Percentiles rank a stretch among this genome's conserved stretches.
Conservation (phyloP, 768 basidiomycete genomes). For the Cystobasidium onofrii region DNA sequence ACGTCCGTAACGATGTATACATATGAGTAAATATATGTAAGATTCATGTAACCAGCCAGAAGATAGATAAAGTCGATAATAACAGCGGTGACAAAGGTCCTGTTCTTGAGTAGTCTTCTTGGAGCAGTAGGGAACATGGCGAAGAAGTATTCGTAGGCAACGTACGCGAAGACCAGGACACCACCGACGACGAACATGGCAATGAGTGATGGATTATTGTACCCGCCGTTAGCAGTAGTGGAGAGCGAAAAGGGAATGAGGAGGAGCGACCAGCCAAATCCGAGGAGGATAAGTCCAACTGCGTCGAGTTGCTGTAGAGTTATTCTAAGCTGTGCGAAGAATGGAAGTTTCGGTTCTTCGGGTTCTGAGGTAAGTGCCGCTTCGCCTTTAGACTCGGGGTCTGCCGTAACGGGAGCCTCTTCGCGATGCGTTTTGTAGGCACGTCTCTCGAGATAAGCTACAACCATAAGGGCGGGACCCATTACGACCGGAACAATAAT, state of each 20-base stretch:
- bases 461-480: background rate
- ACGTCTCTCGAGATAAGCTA: background rate
- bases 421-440: background rate
- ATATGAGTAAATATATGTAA: constrained; percentile 27
- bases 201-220: constrained; percentile 42
- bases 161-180: constrained; percentile 33
- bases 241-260: constrained; percentile 42
- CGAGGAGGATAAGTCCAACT: constrained; percentile 35
- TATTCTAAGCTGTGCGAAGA: background rate
- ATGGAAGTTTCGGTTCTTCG: background rate
- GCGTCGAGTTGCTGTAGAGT: constrained; percentile 26
- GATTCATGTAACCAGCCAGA: background rate
- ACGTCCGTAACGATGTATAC: constrained; percentile 34
- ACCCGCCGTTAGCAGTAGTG: constrained; percentile 44
- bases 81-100: constrained; percentile 32
- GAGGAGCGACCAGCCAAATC: constrained; percentile 36
- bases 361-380: background rate
- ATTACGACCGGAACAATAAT: constrained; percentile 26
- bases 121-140: constrained; percentile 34
- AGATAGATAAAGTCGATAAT: constrained; percentile 35
- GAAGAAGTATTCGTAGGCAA: constrained; percentile 27
- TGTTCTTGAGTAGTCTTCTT: constrained; percentile 31
- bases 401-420: background rate
- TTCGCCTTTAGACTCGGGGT: background rate
- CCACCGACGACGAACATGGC: constrained; percentile 44